phyloP scores from a whole-genome alignment of 1,284 basidiomycete species.

The Marasmius sp. region DNA sequence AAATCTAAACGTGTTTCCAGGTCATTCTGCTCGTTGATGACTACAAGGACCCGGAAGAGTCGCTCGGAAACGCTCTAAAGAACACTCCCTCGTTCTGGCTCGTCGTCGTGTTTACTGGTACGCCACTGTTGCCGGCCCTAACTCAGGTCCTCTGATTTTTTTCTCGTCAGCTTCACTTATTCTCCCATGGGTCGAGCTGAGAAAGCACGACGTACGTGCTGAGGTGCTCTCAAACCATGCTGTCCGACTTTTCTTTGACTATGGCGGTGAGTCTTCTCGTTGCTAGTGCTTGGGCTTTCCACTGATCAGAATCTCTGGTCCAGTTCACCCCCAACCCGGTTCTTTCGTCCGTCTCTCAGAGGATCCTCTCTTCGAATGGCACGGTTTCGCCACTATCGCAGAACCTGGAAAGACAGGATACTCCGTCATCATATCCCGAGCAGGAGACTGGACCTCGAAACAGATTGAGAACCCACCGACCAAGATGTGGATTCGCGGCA shows the following conservation, averaged over 20 bases:
- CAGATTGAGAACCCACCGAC: slow-evolving; percentile 52
- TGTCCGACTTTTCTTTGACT: slow-evolving; percentile 43
- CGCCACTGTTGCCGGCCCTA: neutral
- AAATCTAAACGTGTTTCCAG: slow-evolving; percentile 13
- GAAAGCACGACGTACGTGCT: slow-evolving; percentile 38
- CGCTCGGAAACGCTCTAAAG: slow-evolving; percentile 36
- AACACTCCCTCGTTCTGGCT: slow-evolving; percentile 41
- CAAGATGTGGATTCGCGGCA: slow-evolving; percentile 59
- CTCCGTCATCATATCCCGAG: slow-evolving; percentile 56
- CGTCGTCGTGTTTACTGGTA: slow-evolving; percentile 33
- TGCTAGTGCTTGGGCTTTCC: neutral
- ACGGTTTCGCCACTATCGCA: slow-evolving; percentile 57
- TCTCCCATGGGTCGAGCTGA: slow-evolving; percentile 39
- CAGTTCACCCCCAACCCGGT: slow-evolving; percentile 40
- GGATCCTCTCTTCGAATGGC: slow-evolving; percentile 58
- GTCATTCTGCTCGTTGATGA: slow-evolving; percentile 40
- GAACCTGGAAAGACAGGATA: slow-evolving; percentile 53
- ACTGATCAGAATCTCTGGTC: neutral
- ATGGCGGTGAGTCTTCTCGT: slow-evolving; percentile 21
- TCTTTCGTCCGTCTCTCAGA: slow-evolving; percentile 56
- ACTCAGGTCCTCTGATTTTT: neutral
- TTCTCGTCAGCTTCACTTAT: slow-evolving; percentile 28
- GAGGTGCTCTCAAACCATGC: slow-evolving; percentile 44
- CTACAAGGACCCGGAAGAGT: slow-evolving; percentile 28
- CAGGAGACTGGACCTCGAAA: slow-evolving; percentile 61